These are phyloP conservation scores for Aristolochia fimbriata DNA, from an alignment of 164 flowering plant species.

Conservation along the genomic window DNA sequence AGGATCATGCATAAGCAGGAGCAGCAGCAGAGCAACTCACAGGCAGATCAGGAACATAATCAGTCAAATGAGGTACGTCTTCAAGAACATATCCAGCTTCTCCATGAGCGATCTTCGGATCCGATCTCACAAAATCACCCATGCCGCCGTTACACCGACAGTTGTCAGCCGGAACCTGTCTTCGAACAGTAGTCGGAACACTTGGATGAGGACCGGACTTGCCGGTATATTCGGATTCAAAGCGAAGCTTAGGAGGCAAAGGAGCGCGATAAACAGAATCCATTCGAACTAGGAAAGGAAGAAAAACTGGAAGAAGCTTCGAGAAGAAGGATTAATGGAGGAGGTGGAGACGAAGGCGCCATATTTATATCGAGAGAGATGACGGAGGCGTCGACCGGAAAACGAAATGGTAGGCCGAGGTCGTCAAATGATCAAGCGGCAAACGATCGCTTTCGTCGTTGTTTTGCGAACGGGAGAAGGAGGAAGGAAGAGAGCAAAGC, in stretches of 20 bases:
- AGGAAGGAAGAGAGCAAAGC: too few relatives aligned
- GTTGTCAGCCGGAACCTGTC: not conserved
- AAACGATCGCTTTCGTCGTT: too few relatives aligned
- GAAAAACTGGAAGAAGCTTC: not conserved
- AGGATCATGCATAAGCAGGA: not conserved
- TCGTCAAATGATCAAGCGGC: too few relatives aligned
- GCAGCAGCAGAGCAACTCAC: conserved; percentile 22
- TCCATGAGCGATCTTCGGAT: conserved; percentile 27
- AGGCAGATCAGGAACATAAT: conserved; percentile 43
- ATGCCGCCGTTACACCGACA: not conserved
- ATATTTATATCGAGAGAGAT: not conserved
- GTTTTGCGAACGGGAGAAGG: too few relatives aligned
- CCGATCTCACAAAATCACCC: conserved; percentile 1
- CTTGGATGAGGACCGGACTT: not conserved
- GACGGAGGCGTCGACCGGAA: not conserved
- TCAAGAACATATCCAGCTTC: conserved; percentile 45
- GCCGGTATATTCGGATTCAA: not conserved
- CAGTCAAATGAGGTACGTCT: conserved; percentile 57
- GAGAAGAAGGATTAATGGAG: not conserved
- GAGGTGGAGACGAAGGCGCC: not conserved
- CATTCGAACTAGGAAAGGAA: not conserved
- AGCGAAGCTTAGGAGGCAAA: conserved; percentile 1
- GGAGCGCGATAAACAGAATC: not conserved
- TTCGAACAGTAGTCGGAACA: not conserved
- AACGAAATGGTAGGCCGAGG: too few relatives aligned